Evolutionary conservation across 768 basidiomycete genomes (phyloP).

Genomic region (Pisolithus tinctorius): DNA sequence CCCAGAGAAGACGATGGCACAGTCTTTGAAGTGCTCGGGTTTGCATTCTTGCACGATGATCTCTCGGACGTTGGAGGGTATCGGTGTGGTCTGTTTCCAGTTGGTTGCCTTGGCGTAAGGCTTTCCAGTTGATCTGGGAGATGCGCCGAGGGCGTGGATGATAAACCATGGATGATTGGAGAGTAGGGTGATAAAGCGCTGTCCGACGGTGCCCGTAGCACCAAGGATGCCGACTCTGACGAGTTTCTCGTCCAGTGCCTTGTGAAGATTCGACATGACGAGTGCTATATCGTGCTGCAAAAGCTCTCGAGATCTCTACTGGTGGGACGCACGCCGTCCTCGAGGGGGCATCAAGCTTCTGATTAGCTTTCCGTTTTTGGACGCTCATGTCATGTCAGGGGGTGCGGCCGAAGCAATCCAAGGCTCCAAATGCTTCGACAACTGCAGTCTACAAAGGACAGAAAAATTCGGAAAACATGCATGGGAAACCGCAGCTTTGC

Average conservation of each 20-base stretch:
- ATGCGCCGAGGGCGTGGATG: constrained; percentile 84
- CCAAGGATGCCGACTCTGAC: constrained; percentile 72
- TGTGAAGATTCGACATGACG: constrained; percentile 15
- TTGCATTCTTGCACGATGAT: constrained; percentile 65
- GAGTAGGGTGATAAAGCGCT: constrained; percentile 89
- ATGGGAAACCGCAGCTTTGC: no score
- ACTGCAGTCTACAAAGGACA: no score
- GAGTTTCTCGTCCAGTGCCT: constrained; percentile 9
- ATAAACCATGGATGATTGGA: constrained; percentile 86
- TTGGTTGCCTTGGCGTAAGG: constrained; percentile 62
- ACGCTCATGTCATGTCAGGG: not conserved
- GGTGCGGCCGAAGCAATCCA: no score
- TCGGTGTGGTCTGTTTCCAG: constrained; percentile 84
- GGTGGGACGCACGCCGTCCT: not conserved
- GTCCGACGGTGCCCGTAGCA: constrained; percentile 92
- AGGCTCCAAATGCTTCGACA: no score
- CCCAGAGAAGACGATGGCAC: constrained; percentile 90
- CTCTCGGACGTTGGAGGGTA: constrained; percentile 58
- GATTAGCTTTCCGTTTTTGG: not conserved
- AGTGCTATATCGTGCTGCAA: not conserved
- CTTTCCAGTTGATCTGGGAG: constrained; percentile 80
- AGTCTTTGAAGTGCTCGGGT: constrained; percentile 71
- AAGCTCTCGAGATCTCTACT: not conserved
- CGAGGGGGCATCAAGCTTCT: not conserved
- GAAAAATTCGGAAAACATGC: no score